These are phyloP conservation scores for Guillardia theta DNA, from an alignment of 78 protist species.

Conservation along the genomic window DNA sequence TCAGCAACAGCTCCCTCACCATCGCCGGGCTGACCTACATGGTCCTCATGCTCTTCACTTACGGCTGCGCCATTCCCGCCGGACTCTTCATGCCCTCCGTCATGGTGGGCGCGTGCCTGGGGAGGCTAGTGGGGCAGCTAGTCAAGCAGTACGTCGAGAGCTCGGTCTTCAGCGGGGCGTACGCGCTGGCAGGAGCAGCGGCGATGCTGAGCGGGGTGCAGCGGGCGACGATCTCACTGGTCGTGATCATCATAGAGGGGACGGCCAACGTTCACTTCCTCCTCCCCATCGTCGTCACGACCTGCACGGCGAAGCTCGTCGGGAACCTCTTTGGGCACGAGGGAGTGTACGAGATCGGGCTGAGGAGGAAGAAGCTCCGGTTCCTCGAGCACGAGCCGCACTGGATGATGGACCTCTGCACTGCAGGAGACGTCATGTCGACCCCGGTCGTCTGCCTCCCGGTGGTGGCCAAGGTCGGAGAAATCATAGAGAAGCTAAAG, in stretches of 20 bases:
- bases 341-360: conserved; percentile 26
- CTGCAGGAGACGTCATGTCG: conserved; percentile 13
- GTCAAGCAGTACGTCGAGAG: neutral
- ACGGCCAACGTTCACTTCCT: conserved; percentile 39
- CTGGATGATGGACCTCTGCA: conserved; percentile 18
- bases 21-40: conserved; percentile 18
- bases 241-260: conserved; percentile 35
- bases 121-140: neutral
- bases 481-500: neutral
- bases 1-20: neutral
- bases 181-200: conserved; percentile 31
- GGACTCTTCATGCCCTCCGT: conserved; percentile 41
- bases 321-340: conserved; percentile 39
- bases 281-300: conserved; percentile 42
- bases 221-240: conserved; percentile 41
- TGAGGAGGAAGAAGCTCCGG: conserved; percentile 18
- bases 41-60: conserved; percentile 1
- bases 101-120: neutral
- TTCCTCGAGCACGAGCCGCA: conserved; percentile 35
- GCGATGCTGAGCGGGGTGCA: conserved; percentile 25
- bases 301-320: conserved; percentile 16
- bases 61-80: conserved; percentile 37
- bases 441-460: neutral
- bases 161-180: conserved; percentile 23
- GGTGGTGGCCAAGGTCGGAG: neutral